Evolutionary conservation across 768 basidiomycete species (phyloP).

Genomic region (Kwoniella dendrophila): DNA sequence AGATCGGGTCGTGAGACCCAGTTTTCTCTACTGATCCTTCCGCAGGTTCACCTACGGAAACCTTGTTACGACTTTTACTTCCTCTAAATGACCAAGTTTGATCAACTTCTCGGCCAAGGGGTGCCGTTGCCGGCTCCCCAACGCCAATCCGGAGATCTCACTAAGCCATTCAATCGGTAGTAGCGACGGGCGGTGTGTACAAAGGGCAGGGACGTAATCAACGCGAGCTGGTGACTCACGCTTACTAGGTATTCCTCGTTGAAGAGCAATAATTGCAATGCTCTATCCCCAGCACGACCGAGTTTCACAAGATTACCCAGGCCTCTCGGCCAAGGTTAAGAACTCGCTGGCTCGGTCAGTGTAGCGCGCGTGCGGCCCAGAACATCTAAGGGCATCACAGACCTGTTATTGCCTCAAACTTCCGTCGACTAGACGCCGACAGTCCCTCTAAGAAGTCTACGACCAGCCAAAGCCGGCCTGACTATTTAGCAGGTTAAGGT

Average conservation of each 20-base stretch:
- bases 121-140: constrained; percentile 63
- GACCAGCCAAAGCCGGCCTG: constrained; percentile 73
- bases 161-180: constrained; percentile 90
- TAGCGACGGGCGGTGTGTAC: constrained; percentile 88
- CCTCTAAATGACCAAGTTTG: constrained; percentile 82
- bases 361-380: constrained; percentile 83
- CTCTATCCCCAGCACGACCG: constrained; percentile 82
- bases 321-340: constrained; percentile 73
- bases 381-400: constrained; percentile 90
- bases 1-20: constrained; percentile 61
- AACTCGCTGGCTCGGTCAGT: constrained; percentile 86
- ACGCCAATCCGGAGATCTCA: constrained; percentile 80
- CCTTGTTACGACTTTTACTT: constrained; percentile 74
- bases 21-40: constrained; percentile 66
- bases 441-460: constrained; percentile 84
- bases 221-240: constrained; percentile 84
- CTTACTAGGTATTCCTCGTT: constrained; percentile 86
- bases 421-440: constrained; percentile 76
- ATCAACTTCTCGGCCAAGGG: constrained; percentile 64
- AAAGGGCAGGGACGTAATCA: constrained; percentile 90
- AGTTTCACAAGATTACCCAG: constrained; percentile 78
- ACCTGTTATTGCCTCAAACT: constrained; percentile 90
- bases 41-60: constrained; percentile 81
- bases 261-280: constrained; percentile 91
- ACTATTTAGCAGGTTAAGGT: constrained; percentile 92